phyloP scores from a whole-genome alignment of 139 green algal genomes.

The Tetradesmus lagerheimii region DNA sequence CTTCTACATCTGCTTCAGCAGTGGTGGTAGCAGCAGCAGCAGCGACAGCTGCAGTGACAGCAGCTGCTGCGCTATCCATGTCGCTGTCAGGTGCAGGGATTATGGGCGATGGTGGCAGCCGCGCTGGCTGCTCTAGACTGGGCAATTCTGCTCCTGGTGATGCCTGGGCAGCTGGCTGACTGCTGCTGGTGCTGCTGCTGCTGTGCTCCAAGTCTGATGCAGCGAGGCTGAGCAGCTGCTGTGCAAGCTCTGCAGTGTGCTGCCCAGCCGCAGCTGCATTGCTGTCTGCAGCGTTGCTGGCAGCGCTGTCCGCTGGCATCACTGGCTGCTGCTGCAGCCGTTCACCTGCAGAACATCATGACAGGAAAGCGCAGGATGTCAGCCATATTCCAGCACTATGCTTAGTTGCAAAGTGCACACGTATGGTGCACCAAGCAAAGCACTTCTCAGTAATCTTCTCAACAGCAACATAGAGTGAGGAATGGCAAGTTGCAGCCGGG shows the following conservation, averaged over 20 bases:
- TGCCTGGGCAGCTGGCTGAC: not conserved
- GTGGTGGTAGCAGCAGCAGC: not conserved
- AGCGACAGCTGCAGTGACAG: not conserved
- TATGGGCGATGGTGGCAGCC: no score
- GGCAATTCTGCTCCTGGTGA: not conserved
- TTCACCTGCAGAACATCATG: not conserved
- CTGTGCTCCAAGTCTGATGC: not conserved
- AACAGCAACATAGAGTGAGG: no score
- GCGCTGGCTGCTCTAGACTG: not conserved
- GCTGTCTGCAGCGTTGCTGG: not conserved
- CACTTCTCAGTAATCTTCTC: no score
- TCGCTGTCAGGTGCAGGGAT: no score
- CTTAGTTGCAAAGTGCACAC: no score
- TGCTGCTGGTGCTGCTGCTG: not conserved
- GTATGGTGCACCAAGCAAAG: no score
- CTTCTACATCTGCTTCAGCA: not conserved
- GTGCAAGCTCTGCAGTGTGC: not conserved
- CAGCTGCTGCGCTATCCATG: not conserved
- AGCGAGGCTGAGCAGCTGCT: not conserved
- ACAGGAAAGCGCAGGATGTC: no score
- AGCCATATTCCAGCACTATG: no score
- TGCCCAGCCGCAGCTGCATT: not conserved
- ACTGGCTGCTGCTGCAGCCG: not conserved
- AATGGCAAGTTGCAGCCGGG: no score
- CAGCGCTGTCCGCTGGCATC: not conserved